These are phyloP conservation scores for Eustoma russellianum DNA, from an alignment of 257 asterid species.

Conservation along the genomic window DNA sequence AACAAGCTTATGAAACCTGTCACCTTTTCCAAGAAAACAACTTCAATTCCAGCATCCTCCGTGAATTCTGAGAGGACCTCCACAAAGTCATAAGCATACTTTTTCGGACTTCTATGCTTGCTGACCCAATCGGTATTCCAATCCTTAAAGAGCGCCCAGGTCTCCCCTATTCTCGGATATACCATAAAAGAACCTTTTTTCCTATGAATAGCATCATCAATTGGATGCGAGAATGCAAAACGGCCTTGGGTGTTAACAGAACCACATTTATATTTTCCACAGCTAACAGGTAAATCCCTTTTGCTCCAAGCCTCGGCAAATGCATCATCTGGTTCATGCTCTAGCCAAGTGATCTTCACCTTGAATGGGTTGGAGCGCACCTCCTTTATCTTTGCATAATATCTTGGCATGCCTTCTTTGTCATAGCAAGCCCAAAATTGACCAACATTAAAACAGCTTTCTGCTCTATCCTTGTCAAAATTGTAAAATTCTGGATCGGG, in stretches of 20 bases:
- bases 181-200: conserved; percentile 30
- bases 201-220: conserved; percentile 30
- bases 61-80: conserved; percentile 52
- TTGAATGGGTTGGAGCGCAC: conserved; percentile 33
- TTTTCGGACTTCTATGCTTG: conserved; percentile 22
- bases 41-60: conserved; percentile 33
- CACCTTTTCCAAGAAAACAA: conserved; percentile 49
- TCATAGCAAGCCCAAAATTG: conserved; percentile 80
- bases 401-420: conserved; percentile 72
- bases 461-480: conserved; percentile 48
- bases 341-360: conserved; percentile 55
- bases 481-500: conserved; percentile 69
- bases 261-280: conserved; percentile 53
- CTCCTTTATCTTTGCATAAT: conserved; percentile 48
- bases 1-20: conserved; percentile 55
- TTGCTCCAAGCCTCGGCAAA: conserved; percentile 22
- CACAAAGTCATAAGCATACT: conserved; percentile 52
- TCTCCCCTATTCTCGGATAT: conserved; percentile 60
- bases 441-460: conserved; percentile 29
- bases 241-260: conserved; percentile 14
- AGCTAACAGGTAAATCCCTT: conserved; percentile 47
- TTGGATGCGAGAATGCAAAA: conserved; percentile 41
- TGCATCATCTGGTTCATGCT: conserved; percentile 37
- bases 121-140: conserved; percentile 57
- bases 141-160: conserved; percentile 69